Conservation (phyloP, 2,329 filamentous ascomycete species). For the Incumbomyces lentus region DNA sequence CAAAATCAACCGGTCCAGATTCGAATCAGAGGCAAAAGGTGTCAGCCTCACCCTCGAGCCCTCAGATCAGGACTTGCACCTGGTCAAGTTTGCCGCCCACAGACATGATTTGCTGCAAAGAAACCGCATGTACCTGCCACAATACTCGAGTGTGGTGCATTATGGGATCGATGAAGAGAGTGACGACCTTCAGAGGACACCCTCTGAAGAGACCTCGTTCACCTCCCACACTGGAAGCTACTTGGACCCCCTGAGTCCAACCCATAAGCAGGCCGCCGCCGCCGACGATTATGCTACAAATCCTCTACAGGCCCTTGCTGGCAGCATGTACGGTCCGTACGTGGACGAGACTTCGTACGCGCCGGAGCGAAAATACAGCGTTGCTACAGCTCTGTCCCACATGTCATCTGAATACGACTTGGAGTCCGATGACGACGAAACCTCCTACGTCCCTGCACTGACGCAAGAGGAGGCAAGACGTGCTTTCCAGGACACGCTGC, state of each 20-base stretch:
- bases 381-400: conserved; percentile 53
- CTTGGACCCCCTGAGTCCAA: conserved; percentile 5
- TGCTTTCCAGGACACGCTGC: conserved; percentile 82
- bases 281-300: conserved; percentile 9
- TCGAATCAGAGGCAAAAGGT: conserved; percentile 65
- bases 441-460: conserved; percentile 86
- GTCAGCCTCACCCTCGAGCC: conserved; percentile 56
- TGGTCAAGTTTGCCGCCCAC: conserved; percentile 47
- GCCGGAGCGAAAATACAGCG: conserved; percentile 64
- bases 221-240: neutral
- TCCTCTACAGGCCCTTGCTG: conserved; percentile 48
- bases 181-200: conserved; percentile 26
- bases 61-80: conserved; percentile 34
- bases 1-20: conserved; percentile 66
- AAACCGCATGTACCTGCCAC: conserved; percentile 35
- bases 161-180: conserved; percentile 56
- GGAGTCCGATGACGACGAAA: conserved; percentile 59
- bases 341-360: conserved; percentile 39
- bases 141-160: conserved; percentile 40
- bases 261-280: conserved; percentile 12
- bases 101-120: conserved; percentile 50
- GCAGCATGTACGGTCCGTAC: conserved; percentile 67
- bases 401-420: conserved; percentile 35
- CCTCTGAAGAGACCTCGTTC: conserved; percentile 19
- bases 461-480: conserved; percentile 72